These are phyloP conservation scores for Raphanus hybrid DNA, from an alignment of 441 rosid genomes.

Conservation along the genomic window DNA sequence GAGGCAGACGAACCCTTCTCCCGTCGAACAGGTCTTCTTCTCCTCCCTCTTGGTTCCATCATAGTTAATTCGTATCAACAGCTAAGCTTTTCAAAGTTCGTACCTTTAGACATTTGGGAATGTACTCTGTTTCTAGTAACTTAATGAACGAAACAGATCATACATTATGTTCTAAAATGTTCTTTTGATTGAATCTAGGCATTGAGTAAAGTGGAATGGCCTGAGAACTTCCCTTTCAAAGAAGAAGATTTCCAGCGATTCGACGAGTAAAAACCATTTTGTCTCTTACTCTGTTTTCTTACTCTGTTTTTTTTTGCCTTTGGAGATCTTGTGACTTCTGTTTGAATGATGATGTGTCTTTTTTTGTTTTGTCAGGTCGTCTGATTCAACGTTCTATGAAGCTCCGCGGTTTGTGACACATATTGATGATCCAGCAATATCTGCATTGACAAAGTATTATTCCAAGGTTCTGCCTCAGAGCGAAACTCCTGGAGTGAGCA, in stretches of 20 bases:
- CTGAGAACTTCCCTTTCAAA: conserved; percentile 86
- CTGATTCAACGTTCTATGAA: conserved; percentile 79
- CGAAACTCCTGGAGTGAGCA: conserved; percentile 75
- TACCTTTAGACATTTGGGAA: neutral
- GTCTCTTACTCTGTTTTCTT: conserved; percentile 4
- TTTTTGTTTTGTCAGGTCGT: conserved; percentile 52
- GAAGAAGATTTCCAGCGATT: conserved; percentile 89
- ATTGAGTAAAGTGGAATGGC: conserved; percentile 83
- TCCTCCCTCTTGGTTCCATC: neutral
- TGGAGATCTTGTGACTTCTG: conserved; percentile 13
- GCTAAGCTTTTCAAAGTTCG: conserved; percentile 7
- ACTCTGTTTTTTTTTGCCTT: conserved; percentile 13
- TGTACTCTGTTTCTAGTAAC: neutral
- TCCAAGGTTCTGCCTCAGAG: conserved; percentile 79
- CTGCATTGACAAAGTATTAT: conserved; percentile 80
- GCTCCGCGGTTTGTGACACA: conserved; percentile 87
- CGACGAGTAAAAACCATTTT: conserved; percentile 63
- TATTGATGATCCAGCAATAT: conserved; percentile 86
- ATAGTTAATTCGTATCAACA: neutral
- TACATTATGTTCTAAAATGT: too few relatives aligned
- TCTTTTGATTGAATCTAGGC: conserved; percentile 44
- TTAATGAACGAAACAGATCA: neutral
- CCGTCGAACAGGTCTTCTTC: conserved; percentile 66
- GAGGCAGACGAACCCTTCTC: conserved; percentile 58
- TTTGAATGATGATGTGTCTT: neutral